A percentile compares a stretch with the other conserved stretches of the same genome.
phyloP scores from a whole-genome alignment of 2,329 filamentous ascomycete genomes.

The Pseudogymnoascus sp. region DNA sequence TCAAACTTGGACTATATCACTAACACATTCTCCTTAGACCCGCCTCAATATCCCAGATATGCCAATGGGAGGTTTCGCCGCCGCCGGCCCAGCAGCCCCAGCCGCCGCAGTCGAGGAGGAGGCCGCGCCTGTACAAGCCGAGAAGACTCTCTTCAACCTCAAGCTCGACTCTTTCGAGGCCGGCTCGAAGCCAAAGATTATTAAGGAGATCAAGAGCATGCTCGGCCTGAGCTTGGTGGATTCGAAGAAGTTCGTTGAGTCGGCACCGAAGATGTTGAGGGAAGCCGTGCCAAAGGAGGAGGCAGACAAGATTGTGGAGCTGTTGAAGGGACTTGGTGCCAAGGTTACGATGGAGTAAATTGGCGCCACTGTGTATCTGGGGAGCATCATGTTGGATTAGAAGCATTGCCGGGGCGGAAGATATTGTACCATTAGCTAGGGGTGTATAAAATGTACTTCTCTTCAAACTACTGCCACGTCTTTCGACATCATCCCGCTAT shows the following conservation, averaged over 20 bases:
- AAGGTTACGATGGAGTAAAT: conserved; percentile 72
- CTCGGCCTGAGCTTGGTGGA: conserved; percentile 93
- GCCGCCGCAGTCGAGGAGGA: conserved; percentile 75
- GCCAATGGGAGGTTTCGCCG: conserved; percentile 83
- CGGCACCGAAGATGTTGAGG: conserved; percentile 97
- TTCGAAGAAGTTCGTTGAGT: conserved; percentile 99
- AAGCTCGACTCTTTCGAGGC: conserved; percentile 90
- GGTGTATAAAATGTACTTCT: conserved; percentile 28
- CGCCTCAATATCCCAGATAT: conserved; percentile 97
- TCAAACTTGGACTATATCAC: conserved; percentile 6
- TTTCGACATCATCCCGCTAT: not conserved
- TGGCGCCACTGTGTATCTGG: conserved; percentile 4
- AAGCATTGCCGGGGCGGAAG: conserved; percentile 16
- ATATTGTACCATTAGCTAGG: conserved; percentile 28
- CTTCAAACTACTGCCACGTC: not conserved
- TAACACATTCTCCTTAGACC: conserved; percentile 46
- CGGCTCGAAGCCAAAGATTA: conserved; percentile 90
- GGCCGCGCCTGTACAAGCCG: conserved; percentile 79
- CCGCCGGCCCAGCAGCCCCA: conserved; percentile 49
- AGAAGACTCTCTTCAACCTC: conserved; percentile 95
- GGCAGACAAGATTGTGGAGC: conserved; percentile 94
- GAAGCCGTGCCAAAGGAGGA: conserved; percentile 98
- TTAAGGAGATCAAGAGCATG: conserved; percentile 99
- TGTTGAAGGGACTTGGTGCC: conserved; percentile 87
- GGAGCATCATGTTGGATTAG: conserved; percentile 10